phyloP scores from a whole-genome alignment of 495 filamentous ascomycete species.

The Chlorociboria aeruginascens region DNA sequence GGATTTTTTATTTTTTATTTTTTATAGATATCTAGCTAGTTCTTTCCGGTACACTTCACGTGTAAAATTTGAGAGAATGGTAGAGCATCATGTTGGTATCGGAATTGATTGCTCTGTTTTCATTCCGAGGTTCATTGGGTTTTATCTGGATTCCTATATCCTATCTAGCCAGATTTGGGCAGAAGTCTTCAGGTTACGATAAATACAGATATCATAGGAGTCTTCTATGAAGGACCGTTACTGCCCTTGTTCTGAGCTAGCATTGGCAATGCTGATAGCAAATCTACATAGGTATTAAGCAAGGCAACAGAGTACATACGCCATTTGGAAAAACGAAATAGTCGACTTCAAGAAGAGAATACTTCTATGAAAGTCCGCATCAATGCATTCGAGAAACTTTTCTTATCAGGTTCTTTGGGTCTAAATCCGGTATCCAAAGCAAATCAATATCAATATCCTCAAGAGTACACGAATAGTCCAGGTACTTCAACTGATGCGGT shows the following conservation, averaged over 20 bases:
- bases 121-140: no score
- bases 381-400: conserved; percentile 55
- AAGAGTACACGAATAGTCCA: conserved; percentile 15
- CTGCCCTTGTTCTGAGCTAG: no score
- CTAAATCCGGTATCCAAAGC: conserved; percentile 33
- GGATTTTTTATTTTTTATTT: not conserved
- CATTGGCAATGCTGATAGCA: not conserved
- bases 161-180: no score
- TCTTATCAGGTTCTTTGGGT: conserved; percentile 47
- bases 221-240: no score
- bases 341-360: conserved; percentile 70
- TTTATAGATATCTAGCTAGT: not conserved
- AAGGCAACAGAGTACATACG: conserved; percentile 95
- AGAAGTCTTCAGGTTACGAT: no score
- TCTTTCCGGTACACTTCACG: not conserved
- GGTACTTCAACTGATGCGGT: conserved; percentile 8
- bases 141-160: no score
- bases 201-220: no score
- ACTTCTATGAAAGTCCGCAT: conserved; percentile 57
- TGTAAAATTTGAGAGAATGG: no score
- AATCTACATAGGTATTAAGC: conserved; percentile 45
- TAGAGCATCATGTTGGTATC: no score
- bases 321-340: conserved; percentile 83
- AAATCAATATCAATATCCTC: conserved; percentile 34
- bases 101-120: no score